These are phyloP conservation scores for Nicotiana knightiana DNA, from an alignment of 257 asterid genomes.

Conservation along the genomic window DNA sequence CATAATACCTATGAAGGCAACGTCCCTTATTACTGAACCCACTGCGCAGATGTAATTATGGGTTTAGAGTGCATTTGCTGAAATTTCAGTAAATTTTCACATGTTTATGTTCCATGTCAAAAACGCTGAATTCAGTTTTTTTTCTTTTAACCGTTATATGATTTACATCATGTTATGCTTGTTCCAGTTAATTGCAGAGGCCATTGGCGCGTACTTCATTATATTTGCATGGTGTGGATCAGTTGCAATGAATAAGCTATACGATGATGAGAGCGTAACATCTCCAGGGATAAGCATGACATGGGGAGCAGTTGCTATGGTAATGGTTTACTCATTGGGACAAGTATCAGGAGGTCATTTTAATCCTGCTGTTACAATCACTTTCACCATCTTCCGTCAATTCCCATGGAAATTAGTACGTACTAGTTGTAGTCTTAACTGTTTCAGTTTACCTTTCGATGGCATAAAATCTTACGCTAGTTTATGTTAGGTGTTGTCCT, in stretches of 20 bases:
- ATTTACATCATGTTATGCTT: not conserved
- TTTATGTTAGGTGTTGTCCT: no score
- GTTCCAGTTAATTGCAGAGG: constrained; percentile 56
- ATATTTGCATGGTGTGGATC: constrained; percentile 72
- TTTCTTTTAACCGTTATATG: no score
- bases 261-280: constrained; percentile 45
- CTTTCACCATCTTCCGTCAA: constrained; percentile 44
- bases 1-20: no score
- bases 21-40: no score
- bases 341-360: constrained; percentile 90
- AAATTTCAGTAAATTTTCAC: no score
- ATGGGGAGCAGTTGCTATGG: constrained; percentile 77
- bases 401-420: constrained; percentile 66
- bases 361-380: constrained; percentile 69
- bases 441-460: not conserved
- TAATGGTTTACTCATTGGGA: constrained; percentile 59
- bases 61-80: not conserved
- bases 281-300: constrained; percentile 59
- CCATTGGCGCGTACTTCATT: constrained; percentile 58
- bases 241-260: constrained; percentile 43
- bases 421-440: not conserved
- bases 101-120: no score
- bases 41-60: not conserved
- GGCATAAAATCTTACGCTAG: not conserved
- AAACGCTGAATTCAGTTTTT: no score